These are phyloP conservation scores for Leishmania lainsoni DNA, from an alignment of 208 protist species.

Conservation along the genomic window DNA sequence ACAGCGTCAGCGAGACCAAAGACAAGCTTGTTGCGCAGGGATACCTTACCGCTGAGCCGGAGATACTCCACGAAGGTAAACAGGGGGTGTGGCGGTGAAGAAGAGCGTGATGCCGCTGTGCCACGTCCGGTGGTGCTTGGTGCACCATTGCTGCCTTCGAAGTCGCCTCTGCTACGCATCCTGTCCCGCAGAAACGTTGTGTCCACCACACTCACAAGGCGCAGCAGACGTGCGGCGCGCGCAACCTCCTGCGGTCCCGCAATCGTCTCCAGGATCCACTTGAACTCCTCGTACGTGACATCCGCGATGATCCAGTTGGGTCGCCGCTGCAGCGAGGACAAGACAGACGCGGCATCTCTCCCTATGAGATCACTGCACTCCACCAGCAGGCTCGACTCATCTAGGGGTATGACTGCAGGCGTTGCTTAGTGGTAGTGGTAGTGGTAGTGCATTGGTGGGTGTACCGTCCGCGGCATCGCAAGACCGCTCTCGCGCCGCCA, in stretches of 20 bases:
- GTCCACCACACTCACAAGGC: slow-evolving; percentile 43
- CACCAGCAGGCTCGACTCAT: slow-evolving; percentile 16
- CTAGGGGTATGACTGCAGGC: background rate
- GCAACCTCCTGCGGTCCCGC: slow-evolving; percentile 61
- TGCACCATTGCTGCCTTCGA: background rate
- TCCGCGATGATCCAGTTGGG: slow-evolving; percentile 77
- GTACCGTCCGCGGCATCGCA: background rate
- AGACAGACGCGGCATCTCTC: background rate
- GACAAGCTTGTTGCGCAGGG: slow-evolving; percentile 58
- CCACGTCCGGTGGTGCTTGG: background rate
- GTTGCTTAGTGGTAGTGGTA: background rate
- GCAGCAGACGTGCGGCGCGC: slow-evolving; percentile 54
- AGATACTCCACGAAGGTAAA: slow-evolving; percentile 35
- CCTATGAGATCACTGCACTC: background rate
- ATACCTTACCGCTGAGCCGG: slow-evolving; percentile 33
- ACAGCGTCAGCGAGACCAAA: slow-evolving; percentile 66
- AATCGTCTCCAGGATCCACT: slow-evolving; percentile 79
- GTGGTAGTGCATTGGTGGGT: background rate
- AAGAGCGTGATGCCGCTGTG: background rate
- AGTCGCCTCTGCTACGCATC: background rate
- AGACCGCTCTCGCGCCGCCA: background rate
- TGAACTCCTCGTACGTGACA: slow-evolving; percentile 68
- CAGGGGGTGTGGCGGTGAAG: background rate
- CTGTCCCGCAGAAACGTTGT: slow-evolving; percentile 31
- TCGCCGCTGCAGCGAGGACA: background rate